Conservation (phyloP, 108 stramenopile genomes). For the Nitzschia sp. region DNA sequence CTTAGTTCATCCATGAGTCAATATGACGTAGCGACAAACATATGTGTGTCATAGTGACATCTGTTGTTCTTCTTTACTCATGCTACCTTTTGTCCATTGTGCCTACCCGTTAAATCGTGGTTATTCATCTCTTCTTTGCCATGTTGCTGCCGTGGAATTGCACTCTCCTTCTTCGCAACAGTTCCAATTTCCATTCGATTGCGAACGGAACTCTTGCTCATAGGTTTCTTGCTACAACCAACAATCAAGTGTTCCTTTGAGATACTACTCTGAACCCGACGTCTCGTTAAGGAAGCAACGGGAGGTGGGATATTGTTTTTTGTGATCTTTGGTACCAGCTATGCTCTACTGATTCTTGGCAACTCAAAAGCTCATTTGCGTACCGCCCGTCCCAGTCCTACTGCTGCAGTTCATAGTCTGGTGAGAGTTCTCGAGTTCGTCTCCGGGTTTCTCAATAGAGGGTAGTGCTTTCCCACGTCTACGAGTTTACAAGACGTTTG, state of each 20-base stretch:
- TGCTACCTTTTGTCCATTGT: neutral
- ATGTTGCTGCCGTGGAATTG: neutral
- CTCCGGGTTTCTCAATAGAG: neutral
- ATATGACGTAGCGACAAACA: neutral
- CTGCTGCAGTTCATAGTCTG: too few relatives aligned
- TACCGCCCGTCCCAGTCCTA: too few relatives aligned
- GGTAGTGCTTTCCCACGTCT: neutral
- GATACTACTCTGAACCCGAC: neutral
- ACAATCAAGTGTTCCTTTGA: neutral
- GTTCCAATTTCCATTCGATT: neutral
- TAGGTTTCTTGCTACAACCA: neutral
- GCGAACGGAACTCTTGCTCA: slow-evolving; percentile 1
- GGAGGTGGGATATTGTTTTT: neutral
- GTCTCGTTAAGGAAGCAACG: neutral
- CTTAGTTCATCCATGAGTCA: too few relatives aligned
- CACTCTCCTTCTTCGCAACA: neutral
- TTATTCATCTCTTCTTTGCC: slow-evolving; percentile 12
- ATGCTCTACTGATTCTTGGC: neutral
- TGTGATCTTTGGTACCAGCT: neutral
- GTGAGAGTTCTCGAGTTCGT: too few relatives aligned
- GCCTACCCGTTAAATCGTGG: slow-evolving; percentile 13
- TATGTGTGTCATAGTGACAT: slow-evolving; percentile 4
- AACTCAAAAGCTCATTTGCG: too few relatives aligned
- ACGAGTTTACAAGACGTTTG: neutral
- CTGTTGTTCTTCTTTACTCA: neutral